Percentiles rank a stretch among this genome's conserved stretches.
phyloP scores from a whole-genome alignment of 2,329 filamentous ascomycete genomes.

The Penicillium sp. region DNA sequence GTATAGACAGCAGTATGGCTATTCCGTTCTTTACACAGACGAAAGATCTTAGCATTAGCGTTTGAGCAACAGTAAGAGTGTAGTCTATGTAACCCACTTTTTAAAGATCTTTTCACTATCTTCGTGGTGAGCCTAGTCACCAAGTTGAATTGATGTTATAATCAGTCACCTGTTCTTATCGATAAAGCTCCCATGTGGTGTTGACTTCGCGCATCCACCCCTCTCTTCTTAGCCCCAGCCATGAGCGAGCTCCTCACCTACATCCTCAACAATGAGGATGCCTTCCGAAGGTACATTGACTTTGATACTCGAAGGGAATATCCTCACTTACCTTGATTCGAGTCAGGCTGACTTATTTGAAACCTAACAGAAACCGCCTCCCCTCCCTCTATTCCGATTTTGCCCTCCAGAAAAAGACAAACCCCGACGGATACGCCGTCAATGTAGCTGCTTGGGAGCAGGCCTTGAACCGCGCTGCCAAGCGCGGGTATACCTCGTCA shows the following conservation, averaged over 20 bases:
- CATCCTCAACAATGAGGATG: slow-evolving; percentile 56
- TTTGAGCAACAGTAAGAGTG: too few species aligned
- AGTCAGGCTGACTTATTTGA: neutral
- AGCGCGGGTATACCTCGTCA: slow-evolving; percentile 56
- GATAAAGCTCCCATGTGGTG: slow-evolving; percentile 22
- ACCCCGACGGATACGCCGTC: slow-evolving; percentile 78
- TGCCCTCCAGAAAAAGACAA: slow-evolving; percentile 64
- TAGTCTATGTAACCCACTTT: too few species aligned
- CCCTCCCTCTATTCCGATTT: slow-evolving; percentile 89
- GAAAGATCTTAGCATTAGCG: too few species aligned
- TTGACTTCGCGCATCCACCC: neutral
- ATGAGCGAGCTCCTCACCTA: slow-evolving; percentile 63
- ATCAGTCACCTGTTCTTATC: slow-evolving; percentile 27
- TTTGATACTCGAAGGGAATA: neutral
- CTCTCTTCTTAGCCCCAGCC: neutral
- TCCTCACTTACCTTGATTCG: neutral
- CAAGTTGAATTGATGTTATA: neutral
- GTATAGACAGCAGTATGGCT: too few species aligned
- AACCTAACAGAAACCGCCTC: slow-evolving; percentile 60
- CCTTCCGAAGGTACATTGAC: slow-evolving; percentile 50
- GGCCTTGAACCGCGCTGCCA: slow-evolving; percentile 65
- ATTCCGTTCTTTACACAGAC: too few species aligned
- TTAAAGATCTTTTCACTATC: too few species aligned
- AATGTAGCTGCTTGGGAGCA: slow-evolving; percentile 76
- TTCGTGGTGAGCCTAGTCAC: neutral